phyloP scores from a whole-genome alignment of 2,329 filamentous ascomycete genomes.

The Colletotrichum endophyticum region DNA sequence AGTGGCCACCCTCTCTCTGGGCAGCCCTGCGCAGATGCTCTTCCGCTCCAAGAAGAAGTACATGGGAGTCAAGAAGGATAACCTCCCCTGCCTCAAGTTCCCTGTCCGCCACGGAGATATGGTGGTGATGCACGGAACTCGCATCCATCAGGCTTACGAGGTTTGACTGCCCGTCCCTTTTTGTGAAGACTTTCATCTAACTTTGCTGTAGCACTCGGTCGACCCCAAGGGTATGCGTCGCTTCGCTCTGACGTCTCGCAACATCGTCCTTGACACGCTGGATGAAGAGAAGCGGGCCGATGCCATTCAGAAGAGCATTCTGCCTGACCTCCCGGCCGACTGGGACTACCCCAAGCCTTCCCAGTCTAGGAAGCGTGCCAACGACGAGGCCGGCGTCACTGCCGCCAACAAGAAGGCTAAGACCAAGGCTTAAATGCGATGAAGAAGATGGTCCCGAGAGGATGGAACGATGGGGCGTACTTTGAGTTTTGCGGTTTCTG shows the following conservation, averaged over 20 bases:
- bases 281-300: slow-evolving; percentile 27
- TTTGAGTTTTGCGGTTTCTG: not conserved
- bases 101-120: slow-evolving; percentile 67
- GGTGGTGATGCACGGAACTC: slow-evolving; percentile 65
- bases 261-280: slow-evolving; percentile 51
- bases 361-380: not conserved
- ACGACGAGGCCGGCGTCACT: not conserved
- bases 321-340: slow-evolving; percentile 29
- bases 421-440: not conserved
- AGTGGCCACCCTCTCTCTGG: slow-evolving; percentile 66
- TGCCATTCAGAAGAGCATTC: slow-evolving; percentile 32
- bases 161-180: slow-evolving; percentile 31
- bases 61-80: not conserved
- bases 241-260: slow-evolving; percentile 62
- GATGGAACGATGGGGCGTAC: not conserved
- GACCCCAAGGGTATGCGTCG: slow-evolving; percentile 53
- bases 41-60: slow-evolving; percentile 57
- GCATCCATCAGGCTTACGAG: slow-evolving; percentile 65
- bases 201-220: slow-evolving; percentile 50
- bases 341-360: slow-evolving; percentile 5
- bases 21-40: slow-evolving; percentile 61
- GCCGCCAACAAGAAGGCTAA: not conserved
- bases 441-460: not conserved
- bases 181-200: slow-evolving; percentile 21
- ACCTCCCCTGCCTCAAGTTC: slow-evolving; percentile 35